Evolutionary conservation across 1,284 basidiomycete genomes (phyloP), one percentile per base, ranked within the genome.

Genomic region (Fistulinella staudtii): DNA sequence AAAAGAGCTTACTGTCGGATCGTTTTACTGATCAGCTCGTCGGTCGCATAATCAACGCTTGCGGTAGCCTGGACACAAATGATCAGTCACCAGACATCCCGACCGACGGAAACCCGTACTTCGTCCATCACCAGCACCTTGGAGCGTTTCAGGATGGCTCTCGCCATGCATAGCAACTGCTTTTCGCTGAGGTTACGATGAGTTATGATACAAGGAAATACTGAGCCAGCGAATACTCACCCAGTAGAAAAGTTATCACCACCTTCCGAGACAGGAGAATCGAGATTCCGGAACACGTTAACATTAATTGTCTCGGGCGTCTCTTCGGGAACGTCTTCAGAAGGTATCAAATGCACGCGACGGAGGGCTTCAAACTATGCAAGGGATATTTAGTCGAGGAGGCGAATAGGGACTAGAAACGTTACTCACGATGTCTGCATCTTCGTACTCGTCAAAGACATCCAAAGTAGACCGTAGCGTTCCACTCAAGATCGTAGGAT

Each of bases 221-320:
- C 4, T 36, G n/a, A 2, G 8, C 13, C 2, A 20, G 14, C 4
- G 21, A 24, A 36, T 4, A 39, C 75, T 35, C 54, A 85, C 85
- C 93, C 93, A 6, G 87, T 86, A 0, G 87, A 92, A 63, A 95
- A 94, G 66, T 95, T 96, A 35, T 94, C 92, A n/a, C 92, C 92
- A 2, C 85, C 85, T 66, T 91, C 89, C 1, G 86, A 87, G 9
- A 96, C 91, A 13, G 80, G 65, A 1, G 86, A 89, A 49, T 92
- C 89, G 3, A 97, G 74, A 61, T 92, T 83, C 25, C 81, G 79
- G 79, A 96, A 96, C 5, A 92, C 81, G 52, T 93, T 93, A 27
- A 69, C 74, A 57, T 95, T 95, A 46, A 89, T 68, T 5, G 63
- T 69, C 17, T 73, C 74, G 10, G 58, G 49, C 1, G 49, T 49